Conservation (phyloP, 2,329 filamentous ascomycete species). For the Colletotrichum filicis region DNA sequence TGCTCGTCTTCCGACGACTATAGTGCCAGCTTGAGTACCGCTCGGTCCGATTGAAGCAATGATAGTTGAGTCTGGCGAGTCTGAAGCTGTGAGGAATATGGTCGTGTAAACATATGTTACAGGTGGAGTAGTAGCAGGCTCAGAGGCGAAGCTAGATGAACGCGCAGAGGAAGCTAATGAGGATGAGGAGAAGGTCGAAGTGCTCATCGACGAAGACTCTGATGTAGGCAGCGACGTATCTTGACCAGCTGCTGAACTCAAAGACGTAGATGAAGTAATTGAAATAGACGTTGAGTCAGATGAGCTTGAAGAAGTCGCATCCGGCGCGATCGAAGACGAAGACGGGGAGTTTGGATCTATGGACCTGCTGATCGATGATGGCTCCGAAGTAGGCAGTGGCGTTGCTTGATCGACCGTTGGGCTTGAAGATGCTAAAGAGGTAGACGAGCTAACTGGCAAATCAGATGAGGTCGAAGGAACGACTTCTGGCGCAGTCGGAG, state of each 20-base stretch:
- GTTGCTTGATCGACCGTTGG: neutral
- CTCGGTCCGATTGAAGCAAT: conserved; percentile 4
- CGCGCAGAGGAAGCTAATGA: neutral
- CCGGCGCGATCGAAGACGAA: neutral
- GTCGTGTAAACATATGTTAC: conserved; percentile 11
- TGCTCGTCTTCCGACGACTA: conserved; percentile 12
- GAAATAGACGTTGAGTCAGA: neutral
- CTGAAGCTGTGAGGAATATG: conserved; percentile 14
- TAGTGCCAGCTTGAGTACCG: conserved; percentile 10
- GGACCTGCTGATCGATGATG: neutral
- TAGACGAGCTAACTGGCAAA: neutral
- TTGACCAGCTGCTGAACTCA: neutral
- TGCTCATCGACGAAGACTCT: neutral
- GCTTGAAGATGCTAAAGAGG: neutral
- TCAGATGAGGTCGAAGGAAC: neutral
- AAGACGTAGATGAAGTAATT: neutral
- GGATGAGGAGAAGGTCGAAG: neutral
- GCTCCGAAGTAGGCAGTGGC: neutral
- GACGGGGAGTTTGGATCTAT: neutral
- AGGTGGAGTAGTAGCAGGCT: neutral
- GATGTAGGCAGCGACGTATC: neutral
- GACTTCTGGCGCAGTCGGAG: neutral
- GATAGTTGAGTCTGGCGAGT: neutral
- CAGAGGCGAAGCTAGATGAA: conserved; percentile 11
- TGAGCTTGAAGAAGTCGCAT: neutral